Evolutionary conservation across 2,329 filamentous ascomycete genomes (phyloP).

Genomic region (Lachnellula cervina): DNA sequence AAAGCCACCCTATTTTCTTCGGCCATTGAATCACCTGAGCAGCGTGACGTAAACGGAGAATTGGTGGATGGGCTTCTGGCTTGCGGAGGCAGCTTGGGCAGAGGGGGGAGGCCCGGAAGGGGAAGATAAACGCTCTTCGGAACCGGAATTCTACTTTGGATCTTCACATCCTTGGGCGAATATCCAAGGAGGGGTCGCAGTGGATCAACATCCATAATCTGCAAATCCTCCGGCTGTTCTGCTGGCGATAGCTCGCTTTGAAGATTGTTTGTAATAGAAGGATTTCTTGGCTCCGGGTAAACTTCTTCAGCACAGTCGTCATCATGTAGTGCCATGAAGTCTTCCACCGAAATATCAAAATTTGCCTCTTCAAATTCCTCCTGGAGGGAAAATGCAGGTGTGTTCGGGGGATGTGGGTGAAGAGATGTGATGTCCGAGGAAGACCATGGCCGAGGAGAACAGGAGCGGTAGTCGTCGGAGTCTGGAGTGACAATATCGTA

Average conservation of each 20-base stretch:
- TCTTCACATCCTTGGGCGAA: background rate
- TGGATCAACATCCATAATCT: background rate
- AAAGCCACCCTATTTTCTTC: constrained; percentile 18
- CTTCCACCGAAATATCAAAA: constrained; percentile 2
- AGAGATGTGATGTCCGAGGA: constrained; percentile 13
- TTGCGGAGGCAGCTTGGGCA: background rate
- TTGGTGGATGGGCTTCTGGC: background rate
- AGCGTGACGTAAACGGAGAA: background rate
- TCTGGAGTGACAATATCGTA: constrained; percentile 1
- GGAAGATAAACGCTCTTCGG: background rate
- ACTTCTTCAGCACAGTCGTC: constrained; percentile 3
- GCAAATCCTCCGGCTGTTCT: background rate
- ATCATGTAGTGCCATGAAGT: constrained; percentile 8
- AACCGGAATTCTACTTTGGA: background rate
- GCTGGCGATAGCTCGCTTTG: background rate
- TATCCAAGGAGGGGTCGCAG: background rate
- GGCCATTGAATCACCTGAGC: constrained; percentile 4
- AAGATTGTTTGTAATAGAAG: background rate
- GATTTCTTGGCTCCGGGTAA: background rate
- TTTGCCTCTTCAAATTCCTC: background rate
- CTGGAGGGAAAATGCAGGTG: constrained; percentile 1
- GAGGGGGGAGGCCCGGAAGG: too few relatives aligned
- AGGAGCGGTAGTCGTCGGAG: background rate
- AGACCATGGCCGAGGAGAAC: constrained; percentile 12
- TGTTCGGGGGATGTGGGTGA: constrained; percentile 7